Evolutionary conservation across 306 rosid species (phyloP), one percentile per base, ranked within the genome.

Genomic region (Fragaria nilgerrensis): DNA sequence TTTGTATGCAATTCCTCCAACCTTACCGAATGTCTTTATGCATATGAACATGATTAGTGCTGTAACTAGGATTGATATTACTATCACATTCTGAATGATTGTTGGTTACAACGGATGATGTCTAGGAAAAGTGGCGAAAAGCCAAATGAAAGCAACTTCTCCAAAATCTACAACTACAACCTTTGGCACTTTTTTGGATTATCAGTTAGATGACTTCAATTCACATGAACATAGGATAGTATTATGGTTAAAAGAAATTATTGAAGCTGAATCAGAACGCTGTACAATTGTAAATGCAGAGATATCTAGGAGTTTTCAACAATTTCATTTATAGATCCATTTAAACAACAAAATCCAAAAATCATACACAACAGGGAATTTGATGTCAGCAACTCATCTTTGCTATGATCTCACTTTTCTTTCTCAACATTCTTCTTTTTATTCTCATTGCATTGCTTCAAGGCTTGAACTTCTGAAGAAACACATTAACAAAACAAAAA

Each of bases 391-490:
- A n/a, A n/a, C 80, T 53, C 77, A 25, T 58, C 63, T 80, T 34
- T 53, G 77, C 61, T 77, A 59, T 70, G 68, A 36, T 74, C 85
- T 76, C 72, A 68, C 71, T 74, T 83, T 66, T 64, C 69, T 58
- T 44, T 59, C 58, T 72, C 68, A 74, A 0, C 52, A 47, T 47
- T 47, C 52, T 62, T 81, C 80, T 68, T 78, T 82, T 84, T 90
- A 82, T 80, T 89, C 78, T 90, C 93, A 71, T 71, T 68, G 85
- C 98, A 93, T 47, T 81, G 83, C 89, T 79, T 93, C 89, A 93
- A 81, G 88, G 93, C 98, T 81, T 87, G 90, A 56, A 91, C 89
- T 75, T 91, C 84, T 81, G 84, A 48, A 23, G 37, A 39, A 73
- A n/a, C 67, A 44, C 64, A 61, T 8, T 5, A 64, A 62, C 29